These are phyloP conservation scores for Corniculantispora saksenae DNA, from an alignment of 2,329 filamentous ascomycete species.

Conservation along the genomic window DNA sequence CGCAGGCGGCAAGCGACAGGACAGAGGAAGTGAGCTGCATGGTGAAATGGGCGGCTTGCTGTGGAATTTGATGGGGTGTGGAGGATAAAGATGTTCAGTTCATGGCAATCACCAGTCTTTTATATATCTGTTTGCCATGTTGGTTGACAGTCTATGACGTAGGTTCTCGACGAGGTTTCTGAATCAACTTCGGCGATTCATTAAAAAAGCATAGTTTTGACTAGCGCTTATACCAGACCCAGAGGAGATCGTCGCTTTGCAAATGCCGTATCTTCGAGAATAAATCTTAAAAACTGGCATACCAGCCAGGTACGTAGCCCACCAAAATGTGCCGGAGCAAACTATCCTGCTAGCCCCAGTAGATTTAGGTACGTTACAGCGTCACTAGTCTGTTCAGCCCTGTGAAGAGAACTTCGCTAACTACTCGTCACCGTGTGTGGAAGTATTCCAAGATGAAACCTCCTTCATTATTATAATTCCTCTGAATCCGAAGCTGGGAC, in stretches of 20 bases:
- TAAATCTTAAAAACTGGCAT: slow-evolving; percentile 1
- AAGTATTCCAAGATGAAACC: too few species aligned
- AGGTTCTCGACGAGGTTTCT: not conserved
- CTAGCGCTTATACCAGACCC: slow-evolving; percentile 9
- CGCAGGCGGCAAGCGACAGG: slow-evolving; percentile 5
- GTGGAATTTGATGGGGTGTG: not conserved
- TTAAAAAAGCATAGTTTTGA: not conserved
- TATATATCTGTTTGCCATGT: not conserved
- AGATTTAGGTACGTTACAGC: not conserved
- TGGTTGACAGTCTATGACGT: slow-evolving; percentile 7
- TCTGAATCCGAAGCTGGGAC: not conserved
- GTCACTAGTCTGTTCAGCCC: not conserved
- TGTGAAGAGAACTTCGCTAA: not conserved
- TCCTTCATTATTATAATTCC: too few species aligned
- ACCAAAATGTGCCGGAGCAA: not conserved
- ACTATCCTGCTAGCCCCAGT: not conserved
- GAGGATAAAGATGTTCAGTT: not conserved
- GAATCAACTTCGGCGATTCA: not conserved
- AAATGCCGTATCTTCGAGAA: not conserved
- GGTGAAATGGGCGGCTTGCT: not conserved
- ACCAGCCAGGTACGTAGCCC: not conserved
- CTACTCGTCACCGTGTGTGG: too few species aligned
- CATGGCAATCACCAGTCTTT: not conserved
- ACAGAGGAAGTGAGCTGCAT: slow-evolving; percentile 8
- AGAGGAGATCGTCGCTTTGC: not conserved